Evolutionary conservation across 345 rosid species (phyloP).

Genomic region (Dipteronia sinensis): DNA sequence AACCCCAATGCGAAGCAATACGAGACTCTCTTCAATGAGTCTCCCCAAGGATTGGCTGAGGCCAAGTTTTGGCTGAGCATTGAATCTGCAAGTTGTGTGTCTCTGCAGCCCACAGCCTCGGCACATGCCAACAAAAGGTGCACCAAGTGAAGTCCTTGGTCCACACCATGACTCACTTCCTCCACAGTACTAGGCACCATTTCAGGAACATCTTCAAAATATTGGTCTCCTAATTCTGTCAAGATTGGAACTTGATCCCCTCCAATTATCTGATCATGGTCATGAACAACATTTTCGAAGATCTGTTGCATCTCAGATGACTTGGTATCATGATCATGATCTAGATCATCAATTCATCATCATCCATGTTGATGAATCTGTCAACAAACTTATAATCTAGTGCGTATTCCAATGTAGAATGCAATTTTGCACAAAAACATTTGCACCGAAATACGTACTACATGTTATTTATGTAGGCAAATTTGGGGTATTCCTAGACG

Average conservation of each 20-base stretch:
- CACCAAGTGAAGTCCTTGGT: slow-evolving; percentile 68
- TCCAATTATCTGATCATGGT: neutral
- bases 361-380: slow-evolving; percentile 56
- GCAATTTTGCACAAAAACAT: too few relatives aligned
- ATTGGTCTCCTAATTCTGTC: slow-evolving; percentile 17
- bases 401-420: too few relatives aligned
- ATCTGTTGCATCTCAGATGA: slow-evolving; percentile 4
- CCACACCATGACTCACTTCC: slow-evolving; percentile 46
- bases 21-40: slow-evolving; percentile 63
- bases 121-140: slow-evolving; percentile 63
- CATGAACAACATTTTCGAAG: neutral
- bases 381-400: slow-evolving; percentile 54
- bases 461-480: too few relatives aligned
- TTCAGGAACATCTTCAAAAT: slow-evolving; percentile 19
- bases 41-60: slow-evolving; percentile 43
- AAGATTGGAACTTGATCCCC: slow-evolving; percentile 19
- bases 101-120: slow-evolving; percentile 70
- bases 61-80: slow-evolving; percentile 51
- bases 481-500: too few relatives aligned
- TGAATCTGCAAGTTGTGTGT: slow-evolving; percentile 47
- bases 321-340: slow-evolving; percentile 7
- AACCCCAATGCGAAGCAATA: slow-evolving; percentile 58
- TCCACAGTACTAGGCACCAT: slow-evolving; percentile 17
- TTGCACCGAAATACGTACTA: too few relatives aligned
- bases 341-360: slow-evolving; percentile 16